phyloP scores from a whole-genome alignment of 2,329 filamentous ascomycete species.

The Cladosporium velox region DNA sequence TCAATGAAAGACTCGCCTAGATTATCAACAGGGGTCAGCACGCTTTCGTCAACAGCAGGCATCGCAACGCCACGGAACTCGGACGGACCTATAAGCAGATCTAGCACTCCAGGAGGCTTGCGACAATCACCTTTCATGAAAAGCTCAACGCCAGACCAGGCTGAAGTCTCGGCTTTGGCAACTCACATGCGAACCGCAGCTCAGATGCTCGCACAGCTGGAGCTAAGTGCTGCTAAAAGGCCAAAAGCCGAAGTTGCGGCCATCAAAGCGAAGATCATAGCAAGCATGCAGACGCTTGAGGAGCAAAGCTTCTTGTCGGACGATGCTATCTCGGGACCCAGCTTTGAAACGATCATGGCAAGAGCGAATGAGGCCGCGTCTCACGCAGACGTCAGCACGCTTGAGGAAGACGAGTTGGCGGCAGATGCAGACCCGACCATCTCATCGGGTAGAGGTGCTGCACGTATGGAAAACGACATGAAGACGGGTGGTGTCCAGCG shows the following conservation, averaged over 20 bases:
- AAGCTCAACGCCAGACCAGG: slow-evolving; percentile 64
- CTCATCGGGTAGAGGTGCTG: slow-evolving; percentile 72
- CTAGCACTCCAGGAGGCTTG: slow-evolving; percentile 65
- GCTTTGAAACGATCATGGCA: slow-evolving; percentile 80
- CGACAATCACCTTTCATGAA: slow-evolving; percentile 59
- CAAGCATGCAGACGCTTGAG: slow-evolving; percentile 84
- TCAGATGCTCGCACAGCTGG: slow-evolving; percentile 82
- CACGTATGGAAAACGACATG: slow-evolving; percentile 85
- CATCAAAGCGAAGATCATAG: slow-evolving; percentile 83
- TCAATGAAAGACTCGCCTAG: slow-evolving; percentile 49
- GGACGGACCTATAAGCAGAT: slow-evolving; percentile 66
- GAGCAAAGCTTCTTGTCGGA: slow-evolving; percentile 81
- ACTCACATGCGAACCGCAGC: slow-evolving; percentile 87
- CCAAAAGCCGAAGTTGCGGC: slow-evolving; percentile 79
- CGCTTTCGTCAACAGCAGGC: slow-evolving; percentile 61
- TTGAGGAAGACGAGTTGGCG: slow-evolving; percentile 54
- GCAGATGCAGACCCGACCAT: slow-evolving; percentile 45
- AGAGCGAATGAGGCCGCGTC: slow-evolving; percentile 61
- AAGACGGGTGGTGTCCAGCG: slow-evolving; percentile 82
- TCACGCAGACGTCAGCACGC: slow-evolving; percentile 52
- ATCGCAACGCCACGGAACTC: slow-evolving; percentile 69
- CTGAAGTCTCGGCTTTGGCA: slow-evolving; percentile 78
- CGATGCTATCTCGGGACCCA: slow-evolving; percentile 66
- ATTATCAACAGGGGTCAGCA: slow-evolving; percentile 63
- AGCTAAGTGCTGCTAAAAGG: slow-evolving; percentile 76